Base-by-base conservation (phyloP, 1,139 yeast genomes). In the Geotrichum aggregatum region DNA sequence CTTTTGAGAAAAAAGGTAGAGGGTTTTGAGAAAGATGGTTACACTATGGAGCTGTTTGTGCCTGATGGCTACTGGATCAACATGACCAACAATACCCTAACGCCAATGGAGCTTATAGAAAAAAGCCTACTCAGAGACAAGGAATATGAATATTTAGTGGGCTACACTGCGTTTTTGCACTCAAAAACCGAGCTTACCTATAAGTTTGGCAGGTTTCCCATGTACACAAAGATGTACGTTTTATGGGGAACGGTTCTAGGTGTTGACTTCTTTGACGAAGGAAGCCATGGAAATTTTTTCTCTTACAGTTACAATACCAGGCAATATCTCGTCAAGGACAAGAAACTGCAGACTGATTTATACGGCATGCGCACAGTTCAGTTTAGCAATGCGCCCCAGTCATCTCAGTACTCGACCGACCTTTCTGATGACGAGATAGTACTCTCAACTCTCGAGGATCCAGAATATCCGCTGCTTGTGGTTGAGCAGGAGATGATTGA, bases 241-340 rank as follows among this genome's bases (percentile, higher is more conserved):
- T 13, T 44, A 11, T 34, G 40, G 40, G 41, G 41, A 4, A 44
- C 41, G 4, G 11, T n/a, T 11, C 28, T 44, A 11, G 26, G 19
- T n/a, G 13, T 4, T 7, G 18, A 18, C 18, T 44, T 44, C 16
- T 44, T 34, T 22, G 19, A 33, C 4, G n/a, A 13, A 13, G 47
- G 40, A n/a, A 24, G 28, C 8, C 26, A 34, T 3, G 40, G 47
- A 18, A 44, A 44, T 21, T 44, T 16, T 18, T 44, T 19, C 19
- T 44, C 47, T 4, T 34, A 19, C 41, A 44, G 47, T 24, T 44
- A 44, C 39, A 19, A 44, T 35, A 44, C 47, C 13, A 39, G 47
- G 10, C 47, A 44, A 36, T 34, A 34, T 21, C 24, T 44, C 1
- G 14, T 44, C n/a, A 11, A n/a, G 21, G 33, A 35, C 22, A 8